These are phyloP conservation scores for Alternaria viburni DNA, from an alignment of 2,329 filamentous ascomycete genomes.

Conservation along the genomic window DNA sequence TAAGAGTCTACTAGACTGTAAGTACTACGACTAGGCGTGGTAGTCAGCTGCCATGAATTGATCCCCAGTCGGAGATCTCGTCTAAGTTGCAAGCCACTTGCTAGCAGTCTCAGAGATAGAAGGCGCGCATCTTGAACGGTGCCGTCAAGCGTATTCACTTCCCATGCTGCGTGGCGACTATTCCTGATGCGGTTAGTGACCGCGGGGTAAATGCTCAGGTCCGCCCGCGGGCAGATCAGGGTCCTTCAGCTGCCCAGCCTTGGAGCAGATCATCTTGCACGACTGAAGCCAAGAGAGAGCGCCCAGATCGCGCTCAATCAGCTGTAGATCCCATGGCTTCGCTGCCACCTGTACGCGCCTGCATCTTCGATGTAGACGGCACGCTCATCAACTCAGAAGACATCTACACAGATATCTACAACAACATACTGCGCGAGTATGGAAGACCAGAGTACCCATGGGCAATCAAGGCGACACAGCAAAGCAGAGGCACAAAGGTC, in stretches of 20 bases:
- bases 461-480: slow-evolving; percentile 28
- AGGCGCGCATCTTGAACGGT: neutral
- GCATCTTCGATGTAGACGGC: slow-evolving; percentile 47
- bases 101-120: neutral
- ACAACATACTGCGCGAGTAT: slow-evolving; percentile 27
- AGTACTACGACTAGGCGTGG: neutral
- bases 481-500: slow-evolving; percentile 27
- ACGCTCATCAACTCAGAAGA: slow-evolving; percentile 46
- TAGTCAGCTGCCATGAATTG: neutral
- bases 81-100: neutral
- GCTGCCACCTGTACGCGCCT: slow-evolving; percentile 35
- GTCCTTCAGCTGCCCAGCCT: neutral
- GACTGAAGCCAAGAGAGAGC: neutral
- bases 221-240: neutral
- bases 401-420: slow-evolving; percentile 30
- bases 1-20: neutral
- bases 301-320: neutral
- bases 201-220: neutral
- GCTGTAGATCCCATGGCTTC: neutral
- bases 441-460: slow-evolving; percentile 26
- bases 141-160: neutral
- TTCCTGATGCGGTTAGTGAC: neutral
- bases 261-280: neutral
- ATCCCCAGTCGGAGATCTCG: neutral
- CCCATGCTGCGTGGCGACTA: neutral